phyloP scores from a whole-genome alignment of 306 rosid genomes.

The Luffa acutangula region DNA sequence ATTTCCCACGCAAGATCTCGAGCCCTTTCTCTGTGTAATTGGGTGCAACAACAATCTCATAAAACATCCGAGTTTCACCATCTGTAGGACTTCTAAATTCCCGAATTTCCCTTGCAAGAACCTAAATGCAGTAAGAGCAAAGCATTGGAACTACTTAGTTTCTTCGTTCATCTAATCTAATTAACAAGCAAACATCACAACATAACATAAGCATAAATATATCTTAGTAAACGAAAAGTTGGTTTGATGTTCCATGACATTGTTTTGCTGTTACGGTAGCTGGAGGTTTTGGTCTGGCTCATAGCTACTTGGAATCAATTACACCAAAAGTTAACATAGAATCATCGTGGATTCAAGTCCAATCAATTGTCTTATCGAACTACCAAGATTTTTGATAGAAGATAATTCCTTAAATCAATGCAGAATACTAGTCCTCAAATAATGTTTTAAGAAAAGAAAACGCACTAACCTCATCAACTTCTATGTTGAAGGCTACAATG shows the following conservation, averaged over 20 bases:
- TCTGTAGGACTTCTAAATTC: slow-evolving; percentile 89
- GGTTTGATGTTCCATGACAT: neutral
- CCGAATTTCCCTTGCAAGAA: slow-evolving; percentile 78
- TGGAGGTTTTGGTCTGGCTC: neutral
- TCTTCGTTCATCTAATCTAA: neutral
- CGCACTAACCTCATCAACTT: slow-evolving; percentile 72
- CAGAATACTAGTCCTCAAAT: neutral
- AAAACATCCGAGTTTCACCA: slow-evolving; percentile 91
- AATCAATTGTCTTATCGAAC: neutral
- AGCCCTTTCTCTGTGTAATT: slow-evolving; percentile 77
- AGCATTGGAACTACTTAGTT: neutral
- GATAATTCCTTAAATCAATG: neutral
- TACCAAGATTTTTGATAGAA: neutral
- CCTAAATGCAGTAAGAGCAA: slow-evolving; percentile 22
- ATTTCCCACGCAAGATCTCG: slow-evolving; percentile 74
- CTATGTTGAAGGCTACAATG: slow-evolving; percentile 79
- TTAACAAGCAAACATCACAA: neutral
- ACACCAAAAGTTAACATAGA: neutral
- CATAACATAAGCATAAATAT: neutral
- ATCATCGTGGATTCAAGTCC: neutral
- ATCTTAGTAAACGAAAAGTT: neutral
- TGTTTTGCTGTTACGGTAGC: neutral
- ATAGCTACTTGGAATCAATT: neutral
- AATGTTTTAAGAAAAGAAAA: neutral
- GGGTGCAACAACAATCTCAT: slow-evolving; percentile 97